Conservation (phyloP, 2,329 filamentous ascomycete species). For the Penicillium verrucosum region DNA sequence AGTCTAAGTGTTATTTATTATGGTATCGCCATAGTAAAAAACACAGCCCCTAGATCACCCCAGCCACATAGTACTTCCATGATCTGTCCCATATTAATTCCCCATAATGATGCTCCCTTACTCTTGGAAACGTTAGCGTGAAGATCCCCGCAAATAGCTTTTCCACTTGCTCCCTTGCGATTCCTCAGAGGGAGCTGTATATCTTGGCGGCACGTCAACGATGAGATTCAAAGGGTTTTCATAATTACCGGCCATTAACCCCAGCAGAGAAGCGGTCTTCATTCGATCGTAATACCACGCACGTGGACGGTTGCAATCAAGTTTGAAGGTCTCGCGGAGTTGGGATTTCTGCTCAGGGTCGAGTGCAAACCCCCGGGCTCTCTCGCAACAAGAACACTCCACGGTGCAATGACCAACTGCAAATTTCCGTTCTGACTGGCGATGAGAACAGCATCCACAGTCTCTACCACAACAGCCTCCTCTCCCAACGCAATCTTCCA, state of each 20-base stretch:
- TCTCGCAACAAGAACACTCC: neutral
- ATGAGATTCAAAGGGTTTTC: constrained; percentile 4
- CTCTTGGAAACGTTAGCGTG: neutral
- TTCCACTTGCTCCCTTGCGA: neutral
- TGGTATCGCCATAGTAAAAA: no score
- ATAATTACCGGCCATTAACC: neutral
- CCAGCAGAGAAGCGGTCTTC: neutral
- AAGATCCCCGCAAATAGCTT: neutral
- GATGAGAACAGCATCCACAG: constrained; percentile 2
- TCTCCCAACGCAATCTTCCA: neutral
- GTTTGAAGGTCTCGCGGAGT: neutral
- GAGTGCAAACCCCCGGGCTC: neutral
- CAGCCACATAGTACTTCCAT: no score
- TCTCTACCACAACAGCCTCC: constrained; percentile 2
- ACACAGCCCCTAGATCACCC: no score
- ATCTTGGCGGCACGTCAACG: constrained; percentile 1
- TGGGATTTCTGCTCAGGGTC: neutral
- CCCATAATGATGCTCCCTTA: neutral
- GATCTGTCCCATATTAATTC: no score
- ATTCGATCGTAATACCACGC: neutral
- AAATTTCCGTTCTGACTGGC: neutral
- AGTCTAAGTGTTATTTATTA: no score
- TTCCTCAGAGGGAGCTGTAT: neutral
- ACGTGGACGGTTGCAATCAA: neutral
- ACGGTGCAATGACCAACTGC: neutral